Evolutionary conservation across 768 basidiomycete genomes (phyloP), one percentile per base, ranked within the genome.

Genomic region (Rhizopogon rudus): DNA sequence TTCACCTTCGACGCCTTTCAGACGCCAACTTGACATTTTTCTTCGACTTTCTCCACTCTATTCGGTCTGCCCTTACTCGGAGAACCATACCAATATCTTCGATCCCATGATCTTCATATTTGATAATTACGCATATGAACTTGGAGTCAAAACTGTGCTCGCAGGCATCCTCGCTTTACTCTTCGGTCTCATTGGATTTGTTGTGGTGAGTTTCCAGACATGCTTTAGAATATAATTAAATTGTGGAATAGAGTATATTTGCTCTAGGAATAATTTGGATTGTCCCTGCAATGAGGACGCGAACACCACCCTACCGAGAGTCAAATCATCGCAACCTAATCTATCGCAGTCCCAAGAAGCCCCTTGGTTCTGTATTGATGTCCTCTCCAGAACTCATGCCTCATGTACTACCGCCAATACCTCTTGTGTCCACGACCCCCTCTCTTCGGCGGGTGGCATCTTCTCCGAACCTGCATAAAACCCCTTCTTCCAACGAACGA

Each of bases 211-310:
- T 58, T 12, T 29, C 28, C 41, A 31, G 10, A 14, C 2, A n/a
- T 25, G 25, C 25, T 25, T 1, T 5, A 25, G 25, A 25, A 25
- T 25, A 25, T 25, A 25, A 5, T 25, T 25, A 4, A 25, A 10
- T 16, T 5, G 17, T 14, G 48, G 46, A 48, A 12, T 52, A 69
- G 68, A 67, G 66, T 49, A 57, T 69, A 31, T 52, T 67, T 41
- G 65, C 68, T 40, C 62, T 65, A 6, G 55, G 49, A 16, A 25
- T 60, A 52, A 35, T 65, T 5, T 67, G 61, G 61, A 55, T 69
- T n/a, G 52, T 63, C 41, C 67, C 65, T 7, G 51, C 53, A 8
- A 44, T 55, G 10, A 53, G 53, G 43, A 56, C 57, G 6, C 57
- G 46, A 6, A 54, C 54, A 20, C 57, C 63, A 25, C 57, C 60